phyloP scores from a whole-genome alignment of 2,329 filamentous ascomycete species.

The Aspergillus puulaauensis region DNA sequence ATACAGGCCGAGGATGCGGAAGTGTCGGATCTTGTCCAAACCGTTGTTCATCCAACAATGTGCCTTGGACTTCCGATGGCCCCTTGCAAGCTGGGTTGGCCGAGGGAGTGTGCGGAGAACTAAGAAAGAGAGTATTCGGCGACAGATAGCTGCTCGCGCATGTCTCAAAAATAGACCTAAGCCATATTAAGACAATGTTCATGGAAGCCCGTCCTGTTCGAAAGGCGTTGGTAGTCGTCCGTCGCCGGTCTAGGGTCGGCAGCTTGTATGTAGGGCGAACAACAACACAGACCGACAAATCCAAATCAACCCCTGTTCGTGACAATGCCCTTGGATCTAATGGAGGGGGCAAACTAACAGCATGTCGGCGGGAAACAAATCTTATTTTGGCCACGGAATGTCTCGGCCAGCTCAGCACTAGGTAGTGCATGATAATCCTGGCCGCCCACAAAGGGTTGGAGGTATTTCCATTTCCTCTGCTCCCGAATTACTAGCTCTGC shows the following conservation, averaged over 20 bases:
- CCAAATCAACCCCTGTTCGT: background rate
- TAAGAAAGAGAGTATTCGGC: background rate
- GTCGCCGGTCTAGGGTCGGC: too few species aligned
- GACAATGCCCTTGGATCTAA: background rate
- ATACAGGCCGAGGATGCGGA: too few species aligned
- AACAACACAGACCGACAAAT: background rate
- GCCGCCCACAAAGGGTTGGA: background rate
- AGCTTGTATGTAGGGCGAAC: background rate
- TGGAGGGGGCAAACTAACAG: background rate
- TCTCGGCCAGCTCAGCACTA: background rate
- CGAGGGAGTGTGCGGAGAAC: background rate
- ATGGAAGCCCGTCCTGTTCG: too few species aligned
- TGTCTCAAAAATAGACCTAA: background rate
- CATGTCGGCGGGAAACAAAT: background rate
- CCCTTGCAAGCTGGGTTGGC: background rate
- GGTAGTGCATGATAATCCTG: background rate
- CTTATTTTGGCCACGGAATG: background rate
- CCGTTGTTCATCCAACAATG: too few species aligned
- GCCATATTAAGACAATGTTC: too few species aligned
- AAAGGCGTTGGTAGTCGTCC: too few species aligned
- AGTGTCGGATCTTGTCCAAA: too few species aligned
- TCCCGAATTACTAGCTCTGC: background rate
- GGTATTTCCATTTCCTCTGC: background rate
- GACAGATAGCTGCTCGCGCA: background rate
- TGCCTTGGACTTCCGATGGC: background rate